phyloP scores from a whole-genome alignment of 2,329 filamentous ascomycete species.

The Coniochaeta sp. region DNA sequence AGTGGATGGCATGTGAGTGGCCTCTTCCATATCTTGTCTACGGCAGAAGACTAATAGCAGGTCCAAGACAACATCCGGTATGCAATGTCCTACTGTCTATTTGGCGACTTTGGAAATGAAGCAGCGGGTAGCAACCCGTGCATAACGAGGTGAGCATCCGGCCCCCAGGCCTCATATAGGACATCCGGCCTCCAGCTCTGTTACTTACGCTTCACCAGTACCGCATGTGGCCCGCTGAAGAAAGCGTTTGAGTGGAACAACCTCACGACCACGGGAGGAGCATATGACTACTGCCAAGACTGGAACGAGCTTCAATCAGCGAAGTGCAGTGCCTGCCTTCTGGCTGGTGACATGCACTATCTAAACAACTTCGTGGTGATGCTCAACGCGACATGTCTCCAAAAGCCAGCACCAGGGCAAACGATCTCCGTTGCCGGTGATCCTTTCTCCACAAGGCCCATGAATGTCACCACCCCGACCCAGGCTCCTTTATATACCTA shows the following conservation, averaged over 20 bases:
- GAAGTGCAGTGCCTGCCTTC: slow-evolving; percentile 43
- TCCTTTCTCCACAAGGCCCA: slow-evolving; percentile 38
- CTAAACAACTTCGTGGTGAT: slow-evolving; percentile 47
- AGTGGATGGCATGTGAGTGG: slow-evolving; percentile 47
- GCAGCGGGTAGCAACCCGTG: slow-evolving; percentile 36
- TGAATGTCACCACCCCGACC: slow-evolving; percentile 43
- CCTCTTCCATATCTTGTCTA: neutral
- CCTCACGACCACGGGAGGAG: slow-evolving; percentile 32
- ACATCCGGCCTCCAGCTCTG: neutral
- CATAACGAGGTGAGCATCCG: slow-evolving; percentile 37
- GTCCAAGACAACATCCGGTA: slow-evolving; percentile 51
- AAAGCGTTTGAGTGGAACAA: slow-evolving; percentile 40
- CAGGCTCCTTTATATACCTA: slow-evolving; percentile 29
- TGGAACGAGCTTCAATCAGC: slow-evolving; percentile 33
- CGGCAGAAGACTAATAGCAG: slow-evolving; percentile 9
- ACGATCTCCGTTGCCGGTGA: slow-evolving; percentile 42
- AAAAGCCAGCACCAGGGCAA: slow-evolving; percentile 37
- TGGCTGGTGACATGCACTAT: slow-evolving; percentile 25
- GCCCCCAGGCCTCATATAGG: neutral
- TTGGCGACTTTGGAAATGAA: slow-evolving; percentile 35
- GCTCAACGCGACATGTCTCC: slow-evolving; percentile 48
- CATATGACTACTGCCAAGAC: slow-evolving; percentile 46
- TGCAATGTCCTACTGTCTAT: slow-evolving; percentile 47
- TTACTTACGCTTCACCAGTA: slow-evolving; percentile 28
- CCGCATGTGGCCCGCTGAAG: slow-evolving; percentile 42